A percentile compares a stretch with the other conserved stretches of the same genome.
phyloP scores from a whole-genome alignment of 306 rosid species.

The Glycine latifolia region DNA sequence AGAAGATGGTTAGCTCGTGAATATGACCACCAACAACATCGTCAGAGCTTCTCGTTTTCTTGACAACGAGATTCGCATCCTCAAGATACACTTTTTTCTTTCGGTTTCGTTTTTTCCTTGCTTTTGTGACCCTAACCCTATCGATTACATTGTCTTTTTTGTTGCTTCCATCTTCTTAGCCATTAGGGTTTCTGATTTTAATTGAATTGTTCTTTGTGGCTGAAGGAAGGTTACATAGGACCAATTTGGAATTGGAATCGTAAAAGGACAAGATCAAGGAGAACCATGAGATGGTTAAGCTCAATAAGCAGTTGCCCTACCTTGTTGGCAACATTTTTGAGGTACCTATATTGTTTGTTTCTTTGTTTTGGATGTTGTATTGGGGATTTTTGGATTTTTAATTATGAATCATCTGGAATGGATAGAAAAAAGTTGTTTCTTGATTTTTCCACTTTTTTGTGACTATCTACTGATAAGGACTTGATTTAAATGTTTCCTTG shows the following conservation, averaged over 20 bases:
- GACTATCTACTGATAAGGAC: too few species aligned
- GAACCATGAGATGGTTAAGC: slow-evolving; percentile 96
- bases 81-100: slow-evolving; percentile 58
- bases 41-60: slow-evolving; percentile 84
- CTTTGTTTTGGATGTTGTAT: background rate
- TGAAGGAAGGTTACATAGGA: slow-evolving; percentile 86
- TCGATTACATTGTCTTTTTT: background rate
- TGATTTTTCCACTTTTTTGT: background rate
- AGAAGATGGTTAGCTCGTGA: slow-evolving; percentile 80
- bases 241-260: slow-evolving; percentile 83
- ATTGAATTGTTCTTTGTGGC: slow-evolving; percentile 27
- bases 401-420: background rate
- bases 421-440: background rate
- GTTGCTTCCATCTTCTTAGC: background rate
- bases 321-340: slow-evolving; percentile 95
- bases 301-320: slow-evolving; percentile 91
- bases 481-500: too few species aligned
- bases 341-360: slow-evolving; percentile 51
- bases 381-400: background rate
- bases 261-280: slow-evolving; percentile 88
- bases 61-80: slow-evolving; percentile 90
- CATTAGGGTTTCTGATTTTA: slow-evolving; percentile 44
- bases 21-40: slow-evolving; percentile 77
- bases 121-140: background rate
- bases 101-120: background rate